A percentile compares a stretch with the other conserved stretches of the same genome.
Conservation (phyloP, 2,329 filamentous ascomycete genomes). For the Periconia sp. region DNA sequence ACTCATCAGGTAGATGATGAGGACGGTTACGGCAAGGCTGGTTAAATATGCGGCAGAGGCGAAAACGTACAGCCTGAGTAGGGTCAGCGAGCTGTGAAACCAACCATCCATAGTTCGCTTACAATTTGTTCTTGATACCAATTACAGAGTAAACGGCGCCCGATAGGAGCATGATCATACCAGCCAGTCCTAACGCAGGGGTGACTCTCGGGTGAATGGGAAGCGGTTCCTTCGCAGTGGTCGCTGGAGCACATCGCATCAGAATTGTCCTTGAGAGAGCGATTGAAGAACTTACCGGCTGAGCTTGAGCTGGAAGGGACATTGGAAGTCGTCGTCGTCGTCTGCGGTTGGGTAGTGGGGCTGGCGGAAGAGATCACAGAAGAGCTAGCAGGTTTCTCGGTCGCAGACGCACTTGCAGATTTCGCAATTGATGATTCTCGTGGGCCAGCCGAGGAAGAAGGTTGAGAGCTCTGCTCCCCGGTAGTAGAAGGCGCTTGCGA, state of each 20-base stretch:
- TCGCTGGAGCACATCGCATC: constrained; percentile 9
- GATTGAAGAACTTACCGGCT: constrained; percentile 21
- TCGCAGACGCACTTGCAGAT: constrained; percentile 17
- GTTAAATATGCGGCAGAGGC: constrained; percentile 78
- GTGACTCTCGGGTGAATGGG: constrained; percentile 78
- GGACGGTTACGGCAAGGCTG: constrained; percentile 75
- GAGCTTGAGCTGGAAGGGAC: constrained; percentile 22
- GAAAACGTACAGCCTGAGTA: constrained; percentile 57
- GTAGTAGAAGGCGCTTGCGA: constrained; percentile 20
- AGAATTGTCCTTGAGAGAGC: neutral
- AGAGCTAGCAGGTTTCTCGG: constrained; percentile 17
- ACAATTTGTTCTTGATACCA: constrained; percentile 80
- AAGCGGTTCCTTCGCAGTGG: constrained; percentile 48
- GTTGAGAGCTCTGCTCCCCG: constrained; percentile 13
- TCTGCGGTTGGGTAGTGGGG: constrained; percentile 12
- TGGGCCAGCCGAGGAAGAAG: constrained; percentile 24
- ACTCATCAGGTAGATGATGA: constrained; percentile 89
- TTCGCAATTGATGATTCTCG: constrained; percentile 15
- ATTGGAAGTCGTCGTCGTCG: constrained; percentile 21
- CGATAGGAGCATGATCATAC: constrained; percentile 74
- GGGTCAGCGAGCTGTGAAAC: constrained; percentile 18
- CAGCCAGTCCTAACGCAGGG: constrained; percentile 80
- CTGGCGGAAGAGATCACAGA: constrained; percentile 17
- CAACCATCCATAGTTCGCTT: constrained; percentile 3
- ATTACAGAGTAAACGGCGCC: constrained; percentile 76